Conservation (phyloP, 1,284 basidiomycete genomes). For the Rhodotorula mucilaginosa region DNA sequence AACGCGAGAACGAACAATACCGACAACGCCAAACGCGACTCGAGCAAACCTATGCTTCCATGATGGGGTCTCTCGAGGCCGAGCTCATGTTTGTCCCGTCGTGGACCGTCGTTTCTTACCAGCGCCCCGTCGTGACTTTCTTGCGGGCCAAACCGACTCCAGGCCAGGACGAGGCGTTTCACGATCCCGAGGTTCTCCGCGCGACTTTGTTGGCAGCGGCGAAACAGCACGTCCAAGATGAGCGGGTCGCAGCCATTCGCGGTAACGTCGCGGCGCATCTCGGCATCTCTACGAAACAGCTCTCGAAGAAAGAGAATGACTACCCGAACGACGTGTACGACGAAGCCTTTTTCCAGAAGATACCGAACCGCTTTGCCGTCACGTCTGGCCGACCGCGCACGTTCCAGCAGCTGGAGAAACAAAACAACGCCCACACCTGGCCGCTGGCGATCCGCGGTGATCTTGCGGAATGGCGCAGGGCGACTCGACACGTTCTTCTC, state of each 20-base stretch:
- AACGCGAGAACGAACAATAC: too few species aligned
- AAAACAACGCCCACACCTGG: too few species aligned
- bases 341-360: background rate
- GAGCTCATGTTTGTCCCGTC: too few species aligned
- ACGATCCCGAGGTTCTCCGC: background rate
- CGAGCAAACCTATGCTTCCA: too few species aligned
- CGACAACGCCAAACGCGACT: too few species aligned
- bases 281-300: background rate
- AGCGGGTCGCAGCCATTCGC: background rate
- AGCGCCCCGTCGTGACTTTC: too few species aligned
- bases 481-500: background rate
- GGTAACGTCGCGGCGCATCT: background rate
- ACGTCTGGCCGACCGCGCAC: background rate
- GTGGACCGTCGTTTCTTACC: too few species aligned
- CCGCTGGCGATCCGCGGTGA: background rate
- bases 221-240: background rate
- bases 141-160: too few species aligned
- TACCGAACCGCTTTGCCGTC: background rate
- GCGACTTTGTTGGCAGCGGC: background rate
- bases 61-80: too few species aligned
- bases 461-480: background rate
- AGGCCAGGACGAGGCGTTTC: background rate
- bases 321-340: background rate
- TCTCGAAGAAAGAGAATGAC: background rate
- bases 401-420: too few species aligned